These are phyloP conservation scores for Myxozyma geophila DNA, from an alignment of 805 yeast genomes.

Conservation along the genomic window DNA sequence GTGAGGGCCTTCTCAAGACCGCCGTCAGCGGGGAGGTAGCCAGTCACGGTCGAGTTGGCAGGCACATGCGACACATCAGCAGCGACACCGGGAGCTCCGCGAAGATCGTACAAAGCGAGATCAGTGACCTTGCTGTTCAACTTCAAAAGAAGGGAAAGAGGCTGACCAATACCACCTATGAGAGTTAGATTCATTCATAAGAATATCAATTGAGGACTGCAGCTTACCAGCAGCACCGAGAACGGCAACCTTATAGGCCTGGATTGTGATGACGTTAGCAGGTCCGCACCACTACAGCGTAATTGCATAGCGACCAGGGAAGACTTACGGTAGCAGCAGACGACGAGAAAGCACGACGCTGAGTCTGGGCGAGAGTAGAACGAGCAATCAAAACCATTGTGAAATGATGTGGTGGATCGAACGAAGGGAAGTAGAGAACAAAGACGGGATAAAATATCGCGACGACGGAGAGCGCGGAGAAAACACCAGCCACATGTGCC, in stretches of 20 bases:
- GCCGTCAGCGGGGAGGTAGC: constrained; percentile 80
- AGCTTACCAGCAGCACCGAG: constrained; percentile 64
- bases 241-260: constrained; percentile 70
- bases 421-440: not conserved
- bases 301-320: not conserved
- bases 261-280: not conserved
- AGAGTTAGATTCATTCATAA: constrained; percentile 47
- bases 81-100: constrained; percentile 95
- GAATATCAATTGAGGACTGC: not conserved
- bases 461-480: constrained; percentile 19
- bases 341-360: constrained; percentile 38
- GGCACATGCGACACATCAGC: constrained; percentile 94
- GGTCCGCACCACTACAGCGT: not conserved
- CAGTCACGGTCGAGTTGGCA: constrained; percentile 85
- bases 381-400: constrained; percentile 35
- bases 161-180: constrained; percentile 89
- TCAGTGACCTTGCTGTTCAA: constrained; percentile 86
- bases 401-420: constrained; percentile 5
- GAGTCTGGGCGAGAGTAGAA: constrained; percentile 28
- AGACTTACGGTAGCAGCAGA: constrained; percentile 34
- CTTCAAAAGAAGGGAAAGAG: constrained; percentile 80
- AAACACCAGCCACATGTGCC: constrained; percentile 12
- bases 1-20: constrained; percentile 72
- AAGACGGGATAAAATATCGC: not conserved
- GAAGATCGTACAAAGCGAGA: constrained; percentile 83